A percentile compares a stretch with the other conserved stretches of the same genome.
Conservation (phyloP, 148 eudicot species). For the Vaccinium macrocarpon region DNA sequence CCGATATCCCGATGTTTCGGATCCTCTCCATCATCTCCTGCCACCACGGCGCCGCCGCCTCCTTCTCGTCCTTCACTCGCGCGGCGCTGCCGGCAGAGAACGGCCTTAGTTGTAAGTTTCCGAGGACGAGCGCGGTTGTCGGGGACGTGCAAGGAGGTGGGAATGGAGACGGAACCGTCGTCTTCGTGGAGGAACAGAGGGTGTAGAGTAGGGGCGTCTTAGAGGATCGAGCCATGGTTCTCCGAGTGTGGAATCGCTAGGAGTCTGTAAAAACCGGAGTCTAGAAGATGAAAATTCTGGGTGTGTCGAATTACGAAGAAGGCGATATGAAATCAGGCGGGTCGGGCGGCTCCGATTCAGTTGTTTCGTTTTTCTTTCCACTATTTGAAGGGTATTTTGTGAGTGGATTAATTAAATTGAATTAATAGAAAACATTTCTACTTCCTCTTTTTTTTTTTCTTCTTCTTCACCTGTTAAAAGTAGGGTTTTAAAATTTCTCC, state of each 20-base stretch:
- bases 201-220: constrained; percentile 63
- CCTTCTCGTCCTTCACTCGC: constrained; percentile 51
- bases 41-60: constrained; percentile 39
- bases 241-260: too few relatives aligned
- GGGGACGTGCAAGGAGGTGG: constrained; percentile 17
- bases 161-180: constrained; percentile 13
- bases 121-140: constrained; percentile 34
- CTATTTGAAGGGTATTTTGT: too few relatives aligned
- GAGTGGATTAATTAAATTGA: too few relatives aligned
- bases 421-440: too few relatives aligned
- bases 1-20: constrained; percentile 89
- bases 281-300: not conserved
- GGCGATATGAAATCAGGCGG: not conserved
- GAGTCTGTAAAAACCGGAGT: too few relatives aligned
- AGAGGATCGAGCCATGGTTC: constrained; percentile 50
- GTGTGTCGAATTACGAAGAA: not conserved
- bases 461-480: too few relatives aligned
- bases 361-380: not conserved
- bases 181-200: constrained; percentile 25
- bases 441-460: too few relatives aligned
- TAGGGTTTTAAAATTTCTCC: too few relatives aligned
- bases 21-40: constrained; percentile 66
- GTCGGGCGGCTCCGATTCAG: not conserved
- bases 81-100: constrained; percentile 73
- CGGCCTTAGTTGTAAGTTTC: constrained; percentile 33